Base-by-base conservation (phyloP, 1,284 basidiomycete genomes). In the Cutaneotrichosporon sp. region DNA sequence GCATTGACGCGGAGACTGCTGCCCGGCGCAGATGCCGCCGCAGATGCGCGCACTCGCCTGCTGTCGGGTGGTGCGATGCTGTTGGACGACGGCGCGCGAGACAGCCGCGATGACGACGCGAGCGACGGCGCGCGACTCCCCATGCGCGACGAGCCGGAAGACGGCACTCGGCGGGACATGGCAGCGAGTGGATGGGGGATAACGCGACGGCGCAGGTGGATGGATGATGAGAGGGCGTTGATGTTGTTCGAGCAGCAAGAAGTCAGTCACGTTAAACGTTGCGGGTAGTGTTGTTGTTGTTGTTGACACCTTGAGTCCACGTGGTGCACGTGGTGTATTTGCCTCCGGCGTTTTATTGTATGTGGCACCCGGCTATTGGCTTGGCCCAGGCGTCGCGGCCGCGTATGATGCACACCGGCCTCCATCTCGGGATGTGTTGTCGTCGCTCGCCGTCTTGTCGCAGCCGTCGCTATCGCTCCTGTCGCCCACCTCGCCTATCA, bases 161-260 rank as follows among this genome's bases (percentile, higher is more conserved):
- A 57, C 12, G 60, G 61, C 23, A 33, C 38, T 42, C 61, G 57
- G 14, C 66, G 46, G 34, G 69, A 68, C 68, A 68, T 72, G 35
- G 41, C 15, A 8, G 23, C 14, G 41, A 15, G 22, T 21, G 22
- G 22, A 26, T 15, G 20, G 22, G 56, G 51, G 52, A 49, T 21
- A 21, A 26, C n/a, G n/a, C n/a, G n/a, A n/a, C n/a, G n/a, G n/a
- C n/a, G n/a, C n/a, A n/a, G n/a, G n/a, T n/a, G 17, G 46, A 38
- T 20, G 22, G 35, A 26, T 13, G 18, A 26, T 34, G 45, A 22
- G 23, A 40, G 14, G 14, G 7, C n/a, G 47, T 40, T 12, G 14
- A 26, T 18, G 36, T 30, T 45, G 44, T 43, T 45, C 46, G 40
- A 26, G 40, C 4, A 26, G 40, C 4, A 17, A 5, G 33, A 45